Evolutionary conservation across 257 asterid genomes (phyloP).

Genomic region (Misopates orontium): DNA sequence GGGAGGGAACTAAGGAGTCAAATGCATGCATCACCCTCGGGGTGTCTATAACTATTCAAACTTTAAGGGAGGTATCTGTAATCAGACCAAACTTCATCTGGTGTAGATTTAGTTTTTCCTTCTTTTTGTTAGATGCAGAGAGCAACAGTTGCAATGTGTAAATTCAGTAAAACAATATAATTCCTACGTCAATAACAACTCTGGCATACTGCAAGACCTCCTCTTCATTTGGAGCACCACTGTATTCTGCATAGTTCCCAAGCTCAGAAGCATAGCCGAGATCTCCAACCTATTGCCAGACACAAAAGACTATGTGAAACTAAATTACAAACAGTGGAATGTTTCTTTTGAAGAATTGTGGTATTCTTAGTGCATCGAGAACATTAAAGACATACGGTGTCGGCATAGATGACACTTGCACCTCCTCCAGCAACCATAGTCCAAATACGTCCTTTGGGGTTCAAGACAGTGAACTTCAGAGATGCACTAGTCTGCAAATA

Average conservation of each 20-base stretch:
- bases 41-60: no score
- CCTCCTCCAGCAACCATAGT: constrained; percentile 99
- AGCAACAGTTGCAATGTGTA: neutral
- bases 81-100: no score
- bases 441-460: constrained; percentile 95
- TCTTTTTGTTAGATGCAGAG: neutral
- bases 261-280: constrained; percentile 95
- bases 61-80: no score
- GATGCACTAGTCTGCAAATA: constrained; percentile 90
- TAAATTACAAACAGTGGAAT: constrained; percentile 6
- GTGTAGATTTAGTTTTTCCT: no score
- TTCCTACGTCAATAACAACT: constrained; percentile 88
- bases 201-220: constrained; percentile 96
- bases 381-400: constrained; percentile 56
- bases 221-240: constrained; percentile 97
- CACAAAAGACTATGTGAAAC: neutral
- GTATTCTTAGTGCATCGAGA: constrained; percentile 7
- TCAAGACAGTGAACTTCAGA: constrained; percentile 89
- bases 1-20: no score
- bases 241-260: constrained; percentile 93
- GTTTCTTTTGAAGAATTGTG: neutral
- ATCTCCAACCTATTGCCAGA: constrained; percentile 71
- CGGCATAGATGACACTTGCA: constrained; percentile 95
- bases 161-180: neutral
- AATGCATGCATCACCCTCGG: no score